A percentile compares a stretch with the other conserved stretches of the same genome.
These are phyloP conservation scores for Hawksworthiomyces lignivorus DNA, from an alignment of 2,329 filamentous ascomycete genomes.

Conservation along the genomic window DNA sequence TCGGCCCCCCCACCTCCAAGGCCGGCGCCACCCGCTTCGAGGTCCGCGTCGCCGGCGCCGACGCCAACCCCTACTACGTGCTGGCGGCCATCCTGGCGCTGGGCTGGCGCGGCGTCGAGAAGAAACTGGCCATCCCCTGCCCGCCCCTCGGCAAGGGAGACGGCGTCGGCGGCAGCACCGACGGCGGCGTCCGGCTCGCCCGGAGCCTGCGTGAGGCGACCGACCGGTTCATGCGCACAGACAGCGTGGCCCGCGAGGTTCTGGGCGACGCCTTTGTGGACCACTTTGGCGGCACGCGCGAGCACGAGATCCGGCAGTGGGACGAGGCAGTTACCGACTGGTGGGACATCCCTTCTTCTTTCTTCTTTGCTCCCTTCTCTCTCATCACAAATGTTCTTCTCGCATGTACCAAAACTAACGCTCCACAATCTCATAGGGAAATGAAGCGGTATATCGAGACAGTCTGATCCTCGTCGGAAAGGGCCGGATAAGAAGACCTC, in stretches of 20 bases:
- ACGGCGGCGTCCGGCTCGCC: slow-evolving; percentile 70
- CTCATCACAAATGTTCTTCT: no score
- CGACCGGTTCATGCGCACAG: slow-evolving; percentile 64
- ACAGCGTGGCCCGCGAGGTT: slow-evolving; percentile 84
- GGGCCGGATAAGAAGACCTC: no score
- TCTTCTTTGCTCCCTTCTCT: not conserved
- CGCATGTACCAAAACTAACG: not conserved
- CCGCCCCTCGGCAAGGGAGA: slow-evolving; percentile 80
- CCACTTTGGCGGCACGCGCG: slow-evolving; percentile 83
- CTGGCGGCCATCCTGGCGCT: slow-evolving; percentile 79
- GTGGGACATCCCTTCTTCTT: slow-evolving; percentile 43
- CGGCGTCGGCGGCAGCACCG: slow-evolving; percentile 63
- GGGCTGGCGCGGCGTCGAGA: slow-evolving; percentile 86
- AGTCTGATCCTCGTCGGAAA: slow-evolving; percentile 32
- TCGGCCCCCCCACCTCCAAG: slow-evolving; percentile 79
- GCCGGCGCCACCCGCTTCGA: slow-evolving; percentile 86
- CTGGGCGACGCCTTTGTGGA: slow-evolving; percentile 95
- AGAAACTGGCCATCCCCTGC: slow-evolving; percentile 76
- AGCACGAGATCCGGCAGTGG: slow-evolving; percentile 86
- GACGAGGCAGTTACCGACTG: slow-evolving; percentile 97
- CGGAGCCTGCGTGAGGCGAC: slow-evolving; percentile 83
- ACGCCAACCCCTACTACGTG: slow-evolving; percentile 82
- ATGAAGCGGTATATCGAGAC: slow-evolving; percentile 72
- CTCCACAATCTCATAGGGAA: slow-evolving; percentile 47
- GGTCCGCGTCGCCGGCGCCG: slow-evolving; percentile 86